A percentile compares a stretch with the other conserved stretches of the same genome.
phyloP scores from a whole-genome alignment of 306 rosid genomes.

The Cicer cuneatum region DNA sequence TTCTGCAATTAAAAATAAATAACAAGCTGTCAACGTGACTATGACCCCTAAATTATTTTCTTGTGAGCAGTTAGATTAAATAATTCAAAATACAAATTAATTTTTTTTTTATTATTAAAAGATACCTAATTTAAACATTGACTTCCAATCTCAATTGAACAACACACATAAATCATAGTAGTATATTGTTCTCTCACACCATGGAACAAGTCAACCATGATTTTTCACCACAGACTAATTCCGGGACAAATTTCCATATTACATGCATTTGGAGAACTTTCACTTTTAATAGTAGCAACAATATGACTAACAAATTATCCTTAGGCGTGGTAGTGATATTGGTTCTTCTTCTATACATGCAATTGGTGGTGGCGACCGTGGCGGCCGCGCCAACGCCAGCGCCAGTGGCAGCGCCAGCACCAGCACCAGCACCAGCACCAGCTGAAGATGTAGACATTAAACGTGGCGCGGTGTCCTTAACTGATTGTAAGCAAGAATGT shows the following conservation, averaged over 20 bases:
- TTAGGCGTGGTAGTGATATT: background rate
- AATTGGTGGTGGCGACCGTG: background rate
- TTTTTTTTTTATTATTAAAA: too few species aligned
- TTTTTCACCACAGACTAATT: constrained; percentile 24
- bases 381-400: too few species aligned
- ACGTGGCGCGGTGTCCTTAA: background rate
- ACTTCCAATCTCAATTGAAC: too few species aligned
- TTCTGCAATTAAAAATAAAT: too few species aligned
- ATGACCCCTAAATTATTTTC: too few species aligned
- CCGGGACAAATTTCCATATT: background rate
- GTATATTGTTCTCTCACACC: too few species aligned
- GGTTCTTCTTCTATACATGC: constrained; percentile 24
- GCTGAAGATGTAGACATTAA: background rate
- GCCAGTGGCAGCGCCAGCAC: too few species aligned
- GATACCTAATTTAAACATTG: too few species aligned
- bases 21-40: too few species aligned
- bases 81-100: too few species aligned
- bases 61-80: too few species aligned
- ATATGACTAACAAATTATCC: constrained; percentile 24
- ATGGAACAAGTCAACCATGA: constrained; percentile 38
- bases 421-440: background rate
- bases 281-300: background rate
- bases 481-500: constrained; percentile 19
- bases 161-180: too few species aligned
- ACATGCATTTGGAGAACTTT: constrained; percentile 8